Evolutionary conservation across 2,329 filamentous ascomycete genomes (phyloP).

Genomic region (Pseudogymnoascus sp.): DNA sequence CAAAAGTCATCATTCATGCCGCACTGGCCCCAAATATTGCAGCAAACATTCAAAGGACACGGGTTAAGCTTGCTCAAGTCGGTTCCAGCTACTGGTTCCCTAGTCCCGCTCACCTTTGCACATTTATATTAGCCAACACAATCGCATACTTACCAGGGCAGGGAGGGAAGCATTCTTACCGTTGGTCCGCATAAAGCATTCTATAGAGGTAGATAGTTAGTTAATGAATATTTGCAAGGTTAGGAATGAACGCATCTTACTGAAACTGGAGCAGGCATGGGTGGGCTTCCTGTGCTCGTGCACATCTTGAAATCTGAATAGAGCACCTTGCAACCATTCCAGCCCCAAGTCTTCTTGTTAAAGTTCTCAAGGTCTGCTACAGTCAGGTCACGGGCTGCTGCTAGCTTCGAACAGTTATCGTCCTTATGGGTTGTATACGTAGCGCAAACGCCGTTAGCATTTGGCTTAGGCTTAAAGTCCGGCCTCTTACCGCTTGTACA

Average conservation of each 20-base stretch:
- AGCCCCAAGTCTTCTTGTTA: slow-evolving; percentile 39
- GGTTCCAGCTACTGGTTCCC: neutral
- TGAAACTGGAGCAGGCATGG: slow-evolving; percentile 33
- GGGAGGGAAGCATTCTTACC: slow-evolving; percentile 22
- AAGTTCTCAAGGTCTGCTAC: slow-evolving; percentile 29
- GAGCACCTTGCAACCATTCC: slow-evolving; percentile 30
- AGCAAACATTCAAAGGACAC: neutral
- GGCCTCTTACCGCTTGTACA: slow-evolving; percentile 28
- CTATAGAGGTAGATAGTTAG: neutral
- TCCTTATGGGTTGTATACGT: slow-evolving; percentile 26
- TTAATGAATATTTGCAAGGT: neutral
- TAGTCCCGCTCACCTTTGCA: neutral
- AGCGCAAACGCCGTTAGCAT: slow-evolving; percentile 32
- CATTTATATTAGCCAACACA: neutral
- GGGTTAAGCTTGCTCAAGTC: neutral
- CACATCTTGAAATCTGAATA: slow-evolving; percentile 32
- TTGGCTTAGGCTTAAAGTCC: slow-evolving; percentile 25
- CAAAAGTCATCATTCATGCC: slow-evolving; percentile 33
- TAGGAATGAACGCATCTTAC: slow-evolving; percentile 12
- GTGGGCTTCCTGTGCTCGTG: slow-evolving; percentile 33
- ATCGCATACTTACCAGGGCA: neutral
- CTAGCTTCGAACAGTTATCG: slow-evolving; percentile 33
- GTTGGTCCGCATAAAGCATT: slow-evolving; percentile 40
- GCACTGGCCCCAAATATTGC: slow-evolving; percentile 27
- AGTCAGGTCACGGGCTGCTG: slow-evolving; percentile 26